Evolutionary conservation across 1,139 yeast species (phyloP).

Genomic region (Pichia norvegensis): DNA sequence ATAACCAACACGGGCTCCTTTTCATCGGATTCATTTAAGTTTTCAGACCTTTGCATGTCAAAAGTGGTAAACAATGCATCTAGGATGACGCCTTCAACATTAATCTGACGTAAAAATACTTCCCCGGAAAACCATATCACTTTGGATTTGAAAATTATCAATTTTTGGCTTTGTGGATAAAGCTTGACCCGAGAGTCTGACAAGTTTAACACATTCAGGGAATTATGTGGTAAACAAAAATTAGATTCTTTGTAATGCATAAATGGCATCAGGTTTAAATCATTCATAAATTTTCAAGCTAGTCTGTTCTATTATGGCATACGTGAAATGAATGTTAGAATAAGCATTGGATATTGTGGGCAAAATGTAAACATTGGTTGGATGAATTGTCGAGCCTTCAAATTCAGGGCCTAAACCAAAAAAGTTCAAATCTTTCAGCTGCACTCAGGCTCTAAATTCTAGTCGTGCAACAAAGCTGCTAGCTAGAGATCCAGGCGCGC

Average conservation of each 20-base stretch:
- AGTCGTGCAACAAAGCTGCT: too few relatives aligned
- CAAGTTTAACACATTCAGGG: not conserved
- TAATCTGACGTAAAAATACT: slow-evolving; percentile 40
- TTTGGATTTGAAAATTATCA: slow-evolving; percentile 10
- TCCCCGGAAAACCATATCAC: slow-evolving; percentile 46
- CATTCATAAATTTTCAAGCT: not conserved
- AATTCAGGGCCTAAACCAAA: too few relatives aligned
- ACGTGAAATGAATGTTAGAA: too few relatives aligned
- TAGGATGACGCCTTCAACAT: slow-evolving; percentile 40
- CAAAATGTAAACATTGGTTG: not conserved
- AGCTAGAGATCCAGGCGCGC: too few relatives aligned
- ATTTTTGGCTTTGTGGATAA: slow-evolving; percentile 3
- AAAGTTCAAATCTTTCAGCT: too few relatives aligned
- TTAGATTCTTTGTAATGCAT: not conserved
- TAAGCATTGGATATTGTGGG: not conserved
- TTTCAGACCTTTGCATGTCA: slow-evolving; percentile 11
- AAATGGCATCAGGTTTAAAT: not conserved
- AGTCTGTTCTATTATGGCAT: too few relatives aligned
- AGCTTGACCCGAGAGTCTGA: slow-evolving; percentile 5
- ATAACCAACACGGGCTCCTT: slow-evolving; percentile 37
- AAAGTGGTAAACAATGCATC: slow-evolving; percentile 26
- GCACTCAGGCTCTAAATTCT: too few relatives aligned
- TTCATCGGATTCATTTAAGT: slow-evolving; percentile 6
- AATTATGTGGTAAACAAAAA: too few relatives aligned
- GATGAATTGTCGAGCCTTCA: not conserved